phyloP scores from a whole-genome alignment of 306 rosid species.

The Fragaria vesca region DNA sequence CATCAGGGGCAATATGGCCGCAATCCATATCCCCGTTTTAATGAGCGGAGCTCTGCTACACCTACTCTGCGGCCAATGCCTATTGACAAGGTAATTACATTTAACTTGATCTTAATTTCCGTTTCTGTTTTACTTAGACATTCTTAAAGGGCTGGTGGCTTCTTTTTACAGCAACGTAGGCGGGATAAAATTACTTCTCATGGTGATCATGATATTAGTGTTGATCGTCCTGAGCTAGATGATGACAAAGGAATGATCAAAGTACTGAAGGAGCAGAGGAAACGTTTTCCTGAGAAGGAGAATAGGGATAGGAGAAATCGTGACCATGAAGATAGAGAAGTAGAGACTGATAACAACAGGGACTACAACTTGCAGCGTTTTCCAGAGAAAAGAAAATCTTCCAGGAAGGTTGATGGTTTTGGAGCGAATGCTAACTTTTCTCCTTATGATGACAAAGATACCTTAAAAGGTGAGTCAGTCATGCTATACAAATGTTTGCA shows the following conservation, averaged over 20 bases:
- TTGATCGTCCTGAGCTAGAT: slow-evolving; percentile 69
- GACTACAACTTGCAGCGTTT: slow-evolving; percentile 56
- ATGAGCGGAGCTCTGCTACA: slow-evolving; percentile 60
- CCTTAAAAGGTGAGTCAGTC: slow-evolving; percentile 56
- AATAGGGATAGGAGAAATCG: slow-evolving; percentile 64
- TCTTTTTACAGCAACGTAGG: slow-evolving; percentile 60
- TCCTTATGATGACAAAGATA: slow-evolving; percentile 66
- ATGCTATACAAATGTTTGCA: slow-evolving; percentile 3
- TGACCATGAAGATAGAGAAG: slow-evolving; percentile 74
- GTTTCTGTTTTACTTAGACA: neutral
- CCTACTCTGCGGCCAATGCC: slow-evolving; percentile 62
- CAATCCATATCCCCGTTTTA: slow-evolving; percentile 57
- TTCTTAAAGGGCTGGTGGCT: slow-evolving; percentile 20
- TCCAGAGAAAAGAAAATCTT: slow-evolving; percentile 68
- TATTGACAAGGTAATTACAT: slow-evolving; percentile 50
- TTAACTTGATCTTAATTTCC: slow-evolving; percentile 2
- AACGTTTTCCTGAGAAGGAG: slow-evolving; percentile 55
- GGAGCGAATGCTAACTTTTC: slow-evolving; percentile 54
- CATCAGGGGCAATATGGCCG: slow-evolving; percentile 54
- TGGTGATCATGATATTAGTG: slow-evolving; percentile 65
- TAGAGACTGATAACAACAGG: slow-evolving; percentile 59
- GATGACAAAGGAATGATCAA: slow-evolving; percentile 68
- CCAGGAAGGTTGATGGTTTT: slow-evolving; percentile 66
- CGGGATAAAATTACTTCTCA: slow-evolving; percentile 63
- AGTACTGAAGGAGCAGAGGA: slow-evolving; percentile 65